Percentiles rank a stretch among this genome's conserved stretches.
Conservation (phyloP, 106 monocot genomes). For the Agapanthus africanus region DNA sequence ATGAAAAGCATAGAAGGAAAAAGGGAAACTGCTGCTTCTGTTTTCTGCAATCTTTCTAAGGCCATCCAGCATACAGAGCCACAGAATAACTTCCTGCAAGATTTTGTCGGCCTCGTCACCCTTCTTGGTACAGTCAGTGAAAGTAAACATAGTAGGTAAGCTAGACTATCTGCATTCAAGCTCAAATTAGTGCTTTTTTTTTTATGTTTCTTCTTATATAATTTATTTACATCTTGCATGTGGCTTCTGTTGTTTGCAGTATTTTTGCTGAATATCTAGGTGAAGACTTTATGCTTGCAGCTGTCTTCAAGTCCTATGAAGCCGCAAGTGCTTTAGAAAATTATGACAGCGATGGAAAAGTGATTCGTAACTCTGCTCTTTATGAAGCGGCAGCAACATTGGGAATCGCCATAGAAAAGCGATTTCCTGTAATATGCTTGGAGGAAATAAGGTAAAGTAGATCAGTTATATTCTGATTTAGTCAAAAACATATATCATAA, state of each 20-base stretch:
- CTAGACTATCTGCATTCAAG: background rate
- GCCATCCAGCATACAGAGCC: constrained; percentile 2
- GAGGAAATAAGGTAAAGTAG: constrained; percentile 20
- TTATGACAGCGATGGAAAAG: constrained; percentile 13
- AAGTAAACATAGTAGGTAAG: constrained; percentile 23
- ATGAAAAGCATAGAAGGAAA: constrained; percentile 11
- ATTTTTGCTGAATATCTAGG: constrained; percentile 31
- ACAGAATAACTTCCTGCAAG: constrained; percentile 9
- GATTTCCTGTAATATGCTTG: constrained; percentile 28
- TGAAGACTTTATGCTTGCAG: constrained; percentile 34
- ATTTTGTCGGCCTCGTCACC: constrained; percentile 26
- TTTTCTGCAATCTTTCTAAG: constrained; percentile 16
- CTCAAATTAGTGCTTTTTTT: background rate
- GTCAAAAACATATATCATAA: background rate
- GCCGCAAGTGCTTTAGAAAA: constrained; percentile 19
- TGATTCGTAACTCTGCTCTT: constrained; percentile 13
- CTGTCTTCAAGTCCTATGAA: constrained; percentile 30
- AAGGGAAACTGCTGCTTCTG: constrained; percentile 18
- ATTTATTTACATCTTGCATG: too few species aligned
- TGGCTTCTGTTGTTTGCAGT: constrained; percentile 14
- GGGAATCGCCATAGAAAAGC: constrained; percentile 12
- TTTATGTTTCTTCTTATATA: too few species aligned
- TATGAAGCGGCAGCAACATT: constrained; percentile 21
- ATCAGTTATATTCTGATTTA: too few species aligned
- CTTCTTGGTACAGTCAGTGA: constrained; percentile 31